Conservation (phyloP, 169 alveolate species). For the Eimeria zaria region DNA sequence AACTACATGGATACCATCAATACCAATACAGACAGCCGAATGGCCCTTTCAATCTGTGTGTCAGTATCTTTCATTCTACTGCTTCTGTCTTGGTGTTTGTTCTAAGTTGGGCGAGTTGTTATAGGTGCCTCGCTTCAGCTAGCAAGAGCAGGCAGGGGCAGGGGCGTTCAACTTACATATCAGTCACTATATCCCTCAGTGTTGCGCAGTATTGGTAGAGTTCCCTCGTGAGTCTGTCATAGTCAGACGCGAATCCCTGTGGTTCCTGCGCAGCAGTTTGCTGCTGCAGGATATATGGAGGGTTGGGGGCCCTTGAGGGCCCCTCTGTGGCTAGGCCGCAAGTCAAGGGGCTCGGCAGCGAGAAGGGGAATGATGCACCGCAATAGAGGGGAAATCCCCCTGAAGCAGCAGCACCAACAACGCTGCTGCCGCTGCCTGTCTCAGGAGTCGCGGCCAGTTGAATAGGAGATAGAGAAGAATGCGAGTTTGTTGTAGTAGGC, state of each 20-base stretch:
- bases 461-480: slow-evolving; percentile 15
- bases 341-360: slow-evolving; percentile 22
- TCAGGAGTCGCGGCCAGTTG: slow-evolving; percentile 6
- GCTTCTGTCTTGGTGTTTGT: too few relatives aligned
- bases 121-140: too few relatives aligned
- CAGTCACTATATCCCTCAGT: slow-evolving; percentile 35
- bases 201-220: slow-evolving; percentile 31
- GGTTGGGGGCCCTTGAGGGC: background rate
- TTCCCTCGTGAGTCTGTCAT: slow-evolving; percentile 76
- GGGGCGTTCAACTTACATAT: slow-evolving; percentile 7
- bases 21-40: too few relatives aligned
- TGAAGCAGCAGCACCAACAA: background rate
- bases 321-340: slow-evolving; percentile 1
- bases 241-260: slow-evolving; percentile 69
- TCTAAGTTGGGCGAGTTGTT: too few relatives aligned
- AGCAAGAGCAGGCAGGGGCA: too few relatives aligned
- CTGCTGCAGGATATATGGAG: background rate
- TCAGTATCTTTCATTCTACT: too few relatives aligned
- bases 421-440: slow-evolving; percentile 10
- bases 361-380: slow-evolving; percentile 22
- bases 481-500: background rate
- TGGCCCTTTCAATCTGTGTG: too few relatives aligned
- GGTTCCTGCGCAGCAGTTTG: slow-evolving; percentile 3
- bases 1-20: too few relatives aligned
- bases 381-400: slow-evolving; percentile 25